Percentiles rank a stretch among this genome's conserved stretches.
Evolutionary conservation across 2,329 filamentous ascomycete species (phyloP).

Genomic region (Fusarium nanum): DNA sequence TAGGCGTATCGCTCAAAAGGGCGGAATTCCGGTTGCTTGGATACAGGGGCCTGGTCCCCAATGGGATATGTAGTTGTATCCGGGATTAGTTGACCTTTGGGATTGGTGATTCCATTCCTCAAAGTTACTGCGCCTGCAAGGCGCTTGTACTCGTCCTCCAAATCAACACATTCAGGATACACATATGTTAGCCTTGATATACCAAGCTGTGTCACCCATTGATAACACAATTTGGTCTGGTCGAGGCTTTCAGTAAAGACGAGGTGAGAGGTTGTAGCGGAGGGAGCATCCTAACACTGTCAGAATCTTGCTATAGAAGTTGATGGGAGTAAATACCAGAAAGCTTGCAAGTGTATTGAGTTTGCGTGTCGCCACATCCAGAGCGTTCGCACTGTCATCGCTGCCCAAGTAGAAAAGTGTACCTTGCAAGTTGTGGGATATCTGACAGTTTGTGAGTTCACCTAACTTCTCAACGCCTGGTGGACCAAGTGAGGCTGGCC

Average conservation of each 20-base stretch:
- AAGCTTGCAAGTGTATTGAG: slow-evolving; percentile 38
- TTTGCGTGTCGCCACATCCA: slow-evolving; percentile 34
- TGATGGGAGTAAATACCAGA: slow-evolving; percentile 17
- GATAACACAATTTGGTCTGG: slow-evolving; percentile 35
- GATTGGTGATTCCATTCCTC: slow-evolving; percentile 29
- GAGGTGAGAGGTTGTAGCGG: slow-evolving; percentile 35
- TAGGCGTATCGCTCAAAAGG: slow-evolving; percentile 37
- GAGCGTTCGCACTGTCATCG: neutral
- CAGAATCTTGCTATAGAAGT: slow-evolving; percentile 5
- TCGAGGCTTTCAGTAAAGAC: slow-evolving; percentile 34
- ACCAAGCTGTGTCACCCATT: slow-evolving; percentile 46
- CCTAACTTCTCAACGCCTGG: slow-evolving; percentile 27
- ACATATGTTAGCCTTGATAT: slow-evolving; percentile 45
- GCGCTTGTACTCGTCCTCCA: slow-evolving; percentile 25
- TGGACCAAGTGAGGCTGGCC: neutral
- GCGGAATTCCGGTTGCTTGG: slow-evolving; percentile 10
- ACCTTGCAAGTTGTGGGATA: slow-evolving; percentile 47
- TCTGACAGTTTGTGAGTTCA: slow-evolving; percentile 27
- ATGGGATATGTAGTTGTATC: slow-evolving; percentile 26
- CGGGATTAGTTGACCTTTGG: neutral
- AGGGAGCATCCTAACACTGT: slow-evolving; percentile 28
- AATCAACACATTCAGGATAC: neutral
- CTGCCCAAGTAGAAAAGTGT: slow-evolving; percentile 49
- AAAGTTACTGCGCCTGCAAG: slow-evolving; percentile 38
- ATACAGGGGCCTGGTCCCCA: neutral